Conservation (phyloP, 345 rosid genomes). For the Acer yangbiense region DNA sequence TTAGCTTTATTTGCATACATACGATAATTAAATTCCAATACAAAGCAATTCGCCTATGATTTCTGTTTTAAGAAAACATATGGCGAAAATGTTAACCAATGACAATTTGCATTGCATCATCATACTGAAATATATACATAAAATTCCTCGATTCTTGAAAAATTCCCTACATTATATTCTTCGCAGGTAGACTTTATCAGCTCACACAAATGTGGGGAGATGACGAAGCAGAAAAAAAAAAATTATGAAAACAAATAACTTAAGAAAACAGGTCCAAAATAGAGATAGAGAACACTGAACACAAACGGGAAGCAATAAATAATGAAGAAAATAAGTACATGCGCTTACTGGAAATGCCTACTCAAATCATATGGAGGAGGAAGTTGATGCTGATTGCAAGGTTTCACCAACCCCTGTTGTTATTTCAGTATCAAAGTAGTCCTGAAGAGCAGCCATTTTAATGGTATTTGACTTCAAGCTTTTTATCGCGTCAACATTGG, state of each 20-base stretch:
- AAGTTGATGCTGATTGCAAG: constrained; percentile 49
- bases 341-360: neutral
- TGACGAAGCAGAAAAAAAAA: neutral
- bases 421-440: constrained; percentile 57
- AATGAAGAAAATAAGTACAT: neutral
- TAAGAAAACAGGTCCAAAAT: neutral
- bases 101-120: constrained; percentile 9
- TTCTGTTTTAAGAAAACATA: neutral
- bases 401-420: constrained; percentile 25
- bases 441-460: constrained; percentile 84
- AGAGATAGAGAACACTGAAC: neutral
- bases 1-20: neutral
- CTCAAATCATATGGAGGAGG: constrained; percentile 40
- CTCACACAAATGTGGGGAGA: neutral
- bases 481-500: constrained; percentile 83
- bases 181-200: neutral
- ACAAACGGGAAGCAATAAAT: neutral
- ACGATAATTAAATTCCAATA: neutral
- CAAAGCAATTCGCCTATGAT: neutral
- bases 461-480: constrained; percentile 68
- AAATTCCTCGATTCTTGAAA: neutral
- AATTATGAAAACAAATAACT: neutral
- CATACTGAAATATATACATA: constrained; percentile 6
- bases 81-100: neutral
- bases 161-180: constrained; percentile 13